Percentiles rank a stretch among this genome's conserved stretches.
Evolutionary conservation across 805 yeast species (phyloP).

Genomic region (Saccharomycopsis javanensis): DNA sequence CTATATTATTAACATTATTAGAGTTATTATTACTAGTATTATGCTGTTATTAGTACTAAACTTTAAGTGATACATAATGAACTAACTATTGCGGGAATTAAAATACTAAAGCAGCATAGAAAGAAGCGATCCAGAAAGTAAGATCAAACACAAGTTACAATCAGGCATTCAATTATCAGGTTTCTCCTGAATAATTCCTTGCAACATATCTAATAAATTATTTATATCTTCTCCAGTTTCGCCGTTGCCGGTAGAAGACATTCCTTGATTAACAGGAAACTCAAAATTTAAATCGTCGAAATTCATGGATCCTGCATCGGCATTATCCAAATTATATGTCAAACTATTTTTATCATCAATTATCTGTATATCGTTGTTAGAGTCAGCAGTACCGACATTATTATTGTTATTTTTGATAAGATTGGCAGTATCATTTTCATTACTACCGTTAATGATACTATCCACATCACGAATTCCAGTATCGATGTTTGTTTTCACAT

Average conservation of each 20-base stretch:
- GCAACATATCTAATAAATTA: conserved; percentile 13
- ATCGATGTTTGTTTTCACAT: too few species aligned
- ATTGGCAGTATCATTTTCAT: not conserved
- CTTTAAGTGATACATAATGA: too few species aligned
- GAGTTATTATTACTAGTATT: too few species aligned
- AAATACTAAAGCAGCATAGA: too few species aligned
- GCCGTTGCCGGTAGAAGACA: not conserved
- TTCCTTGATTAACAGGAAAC: not conserved
- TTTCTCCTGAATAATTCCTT: conserved; percentile 18
- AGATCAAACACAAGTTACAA: too few species aligned
- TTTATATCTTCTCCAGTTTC: conserved; percentile 14
- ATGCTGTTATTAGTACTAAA: too few species aligned
- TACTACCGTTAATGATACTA: conserved; percentile 15
- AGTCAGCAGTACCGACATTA: not conserved
- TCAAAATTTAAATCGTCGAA: not conserved
- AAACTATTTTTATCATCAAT: not conserved
- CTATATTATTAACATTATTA: not conserved
- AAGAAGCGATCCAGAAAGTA: too few species aligned
- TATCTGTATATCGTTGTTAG: not conserved
- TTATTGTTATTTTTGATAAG: not conserved
- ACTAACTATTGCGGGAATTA: too few species aligned
- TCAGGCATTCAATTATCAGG: conserved; percentile 2
- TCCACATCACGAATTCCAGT: conserved; percentile 20
- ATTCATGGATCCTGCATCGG: not conserved
- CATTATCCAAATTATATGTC: not conserved